phyloP scores from a whole-genome alignment of 2,329 filamentous ascomycete genomes.

The Colletotrichum aenigma region DNA sequence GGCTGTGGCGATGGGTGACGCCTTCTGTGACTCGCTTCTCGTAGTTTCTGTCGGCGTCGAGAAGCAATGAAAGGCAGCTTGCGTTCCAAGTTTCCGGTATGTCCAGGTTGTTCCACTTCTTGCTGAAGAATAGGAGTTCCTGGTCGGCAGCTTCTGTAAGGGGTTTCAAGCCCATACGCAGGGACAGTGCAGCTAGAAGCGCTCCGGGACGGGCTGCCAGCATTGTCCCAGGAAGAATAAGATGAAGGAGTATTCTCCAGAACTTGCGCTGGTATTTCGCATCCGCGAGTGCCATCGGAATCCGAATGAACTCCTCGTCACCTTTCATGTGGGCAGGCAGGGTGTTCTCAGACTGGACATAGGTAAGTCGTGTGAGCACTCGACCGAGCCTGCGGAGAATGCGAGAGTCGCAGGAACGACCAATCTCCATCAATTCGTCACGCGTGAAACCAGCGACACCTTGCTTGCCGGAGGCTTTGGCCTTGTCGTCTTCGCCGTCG shows the following conservation, averaged over 20 bases:
- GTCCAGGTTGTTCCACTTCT: constrained; percentile 51
- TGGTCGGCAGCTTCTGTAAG: constrained; percentile 42
- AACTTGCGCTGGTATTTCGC: constrained; percentile 40
- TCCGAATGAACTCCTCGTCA: constrained; percentile 38
- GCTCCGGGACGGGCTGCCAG: constrained; percentile 47
- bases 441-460: constrained; percentile 42
- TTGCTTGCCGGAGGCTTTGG: neutral
- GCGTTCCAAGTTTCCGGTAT: constrained; percentile 55
- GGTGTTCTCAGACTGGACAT: constrained; percentile 40
- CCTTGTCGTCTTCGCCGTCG: constrained; percentile 18
- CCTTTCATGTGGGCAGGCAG: constrained; percentile 47
- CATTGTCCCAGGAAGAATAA: constrained; percentile 52
- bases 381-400: constrained; percentile 52
- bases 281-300: constrained; percentile 47
- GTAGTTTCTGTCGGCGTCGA: constrained; percentile 48
- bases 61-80: constrained; percentile 47
- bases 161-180: constrained; percentile 51
- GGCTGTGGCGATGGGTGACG: constrained; percentile 13
- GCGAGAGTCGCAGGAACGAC: constrained; percentile 51
- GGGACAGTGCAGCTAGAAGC: constrained; percentile 49
- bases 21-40: constrained; percentile 28
- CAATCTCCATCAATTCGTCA: constrained; percentile 54
- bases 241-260: constrained; percentile 53
- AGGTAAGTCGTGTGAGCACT: constrained; percentile 50
- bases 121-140: constrained; percentile 44